Evolutionary conservation across 192 early-diverging fungal species (phyloP), one percentile per base, ranked within the genome.

Genomic region (Podila horticola): DNA sequence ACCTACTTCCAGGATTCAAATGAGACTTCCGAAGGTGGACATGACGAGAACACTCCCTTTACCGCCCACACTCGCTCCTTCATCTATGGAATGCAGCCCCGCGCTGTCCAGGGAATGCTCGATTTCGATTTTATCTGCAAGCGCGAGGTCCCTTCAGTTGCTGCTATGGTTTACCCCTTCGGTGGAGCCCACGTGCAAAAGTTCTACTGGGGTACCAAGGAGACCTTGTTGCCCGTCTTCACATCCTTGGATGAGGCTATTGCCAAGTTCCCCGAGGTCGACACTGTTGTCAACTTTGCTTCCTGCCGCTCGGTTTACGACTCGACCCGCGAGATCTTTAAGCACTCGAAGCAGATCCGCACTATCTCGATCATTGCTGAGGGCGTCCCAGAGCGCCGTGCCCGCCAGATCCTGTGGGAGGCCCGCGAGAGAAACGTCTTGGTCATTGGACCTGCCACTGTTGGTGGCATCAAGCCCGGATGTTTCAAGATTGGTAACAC

Each of bases 401-500:
- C 97, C 41, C 94, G 97, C 72, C 91, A 95, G 86, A 88, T 99
- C 67, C 88, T 99, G 63, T 90, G 90, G 84, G 89, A 94, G 82
- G 95, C 97, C 74, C 87, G 92, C 75, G 82, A 88, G 62, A 91
- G 91, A 38, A 84, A 90, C 26, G 94, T 99, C 12, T 85, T 97
- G 59, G 90, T 99, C 51, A 97, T 99, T 79, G 97, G 97, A 60
- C 97, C 97, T 36, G 97, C 97, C 48, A 99, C 97, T 52, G 97
- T 99, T 57, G 97, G 97, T 84, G 97, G 97, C 67, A 99, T 99
- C 87, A 99, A 97, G 89, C 96, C 97, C 45, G 97, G 97, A 0
- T 97, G 97, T 87, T 99, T 97, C 93, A 99, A 99, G 93, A 98
- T 99, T 77, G 97, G 97, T 74, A 98, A 98, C 92, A 99, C 97